Evolutionary conservation across 768 basidiomycete species (phyloP).

Genomic region (Tylopilus subfusipes): DNA sequence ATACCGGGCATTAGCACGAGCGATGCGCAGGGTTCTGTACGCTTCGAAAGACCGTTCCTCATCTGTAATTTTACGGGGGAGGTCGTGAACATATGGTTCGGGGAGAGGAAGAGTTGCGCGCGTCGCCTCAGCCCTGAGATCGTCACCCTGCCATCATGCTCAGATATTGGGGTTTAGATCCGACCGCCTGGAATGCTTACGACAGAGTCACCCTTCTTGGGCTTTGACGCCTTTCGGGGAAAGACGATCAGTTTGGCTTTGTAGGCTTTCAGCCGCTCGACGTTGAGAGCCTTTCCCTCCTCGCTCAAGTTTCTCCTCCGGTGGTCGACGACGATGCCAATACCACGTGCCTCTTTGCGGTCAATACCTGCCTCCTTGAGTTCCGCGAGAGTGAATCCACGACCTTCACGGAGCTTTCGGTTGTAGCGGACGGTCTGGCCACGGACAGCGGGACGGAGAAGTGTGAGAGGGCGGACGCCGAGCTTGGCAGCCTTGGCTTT

Average conservation of each 20-base stretch:
- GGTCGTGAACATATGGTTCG: constrained; percentile 62
- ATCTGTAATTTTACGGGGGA: constrained; percentile 87
- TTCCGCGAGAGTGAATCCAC: constrained; percentile 93
- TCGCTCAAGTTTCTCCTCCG: constrained; percentile 94
- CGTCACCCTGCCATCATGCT: constrained; percentile 58
- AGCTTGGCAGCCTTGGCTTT: constrained; percentile 86
- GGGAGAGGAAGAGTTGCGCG: constrained; percentile 67
- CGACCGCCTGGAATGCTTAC: constrained; percentile 45
- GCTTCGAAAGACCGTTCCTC: constrained; percentile 90
- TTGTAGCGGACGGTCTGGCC: constrained; percentile 97
- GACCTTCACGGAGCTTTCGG: constrained; percentile 93
- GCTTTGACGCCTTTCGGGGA: constrained; percentile 93
- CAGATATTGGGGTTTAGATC: neutral
- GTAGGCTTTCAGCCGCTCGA: constrained; percentile 92
- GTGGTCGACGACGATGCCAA: constrained; percentile 97
- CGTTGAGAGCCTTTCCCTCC: constrained; percentile 94
- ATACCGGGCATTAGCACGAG: constrained; percentile 77
- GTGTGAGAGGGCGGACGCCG: constrained; percentile 86
- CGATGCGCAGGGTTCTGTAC: constrained; percentile 81
- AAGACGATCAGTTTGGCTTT: constrained; percentile 91
- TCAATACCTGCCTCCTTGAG: constrained; percentile 95
- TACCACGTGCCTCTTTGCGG: constrained; percentile 85
- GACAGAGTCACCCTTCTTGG: constrained; percentile 92
- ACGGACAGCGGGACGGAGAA: constrained; percentile 96
- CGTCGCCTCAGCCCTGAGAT: constrained; percentile 74